Base-by-base conservation (phyloP, 257 asterid genomes). In the Capsicum pubescens region DNA sequence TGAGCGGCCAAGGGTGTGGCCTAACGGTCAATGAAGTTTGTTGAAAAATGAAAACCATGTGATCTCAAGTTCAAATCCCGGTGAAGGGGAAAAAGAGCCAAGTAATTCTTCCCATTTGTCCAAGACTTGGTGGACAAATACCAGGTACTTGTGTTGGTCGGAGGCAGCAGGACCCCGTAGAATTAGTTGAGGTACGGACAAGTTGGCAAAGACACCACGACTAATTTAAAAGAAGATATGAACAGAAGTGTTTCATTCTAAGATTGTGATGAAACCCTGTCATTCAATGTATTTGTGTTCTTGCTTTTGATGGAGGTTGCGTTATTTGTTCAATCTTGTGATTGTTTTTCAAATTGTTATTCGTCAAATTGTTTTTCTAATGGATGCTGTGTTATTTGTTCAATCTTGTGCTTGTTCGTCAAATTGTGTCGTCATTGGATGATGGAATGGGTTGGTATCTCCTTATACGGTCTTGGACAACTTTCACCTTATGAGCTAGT, bases 271-370 rank as follows among this genome's bases (percentile, higher is more conserved):
- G 52, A 68, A 14, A 68, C 54, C 13, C 36, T 35, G 74, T 35
- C 46, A 32, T 7, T 67, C 7, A 35, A 35, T 67, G 44, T 36
- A 8, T 36, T 68, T 68, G 54, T 68, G 15, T 68, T 68, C 76
- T 8, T 68, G 21, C 11, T 64, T 64, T 64, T 11, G 12, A 2
- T 21, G 17, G 17, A 63, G 26, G 70, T 26, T 26, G 70, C 26
- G 42, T 64, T 64, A 64, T 26, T 64, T 64, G 16, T 64, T 6
- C 70, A 63, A 63, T 63, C 70, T 63, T 63, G 70, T 64, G 70
- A 42, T 64, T 26, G 70, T 64, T 64, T 0, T 4, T 48, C 54
- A 6, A 48, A 48, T 8, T 48, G 54, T 48, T 48, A 48, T 7
- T 7, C 54, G 8, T 48, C 54, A 8, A 7, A 8, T 56, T 14